phyloP scores from a whole-genome alignment of 2,329 filamentous ascomycete genomes.

The Fusarium xyrophilum region DNA sequence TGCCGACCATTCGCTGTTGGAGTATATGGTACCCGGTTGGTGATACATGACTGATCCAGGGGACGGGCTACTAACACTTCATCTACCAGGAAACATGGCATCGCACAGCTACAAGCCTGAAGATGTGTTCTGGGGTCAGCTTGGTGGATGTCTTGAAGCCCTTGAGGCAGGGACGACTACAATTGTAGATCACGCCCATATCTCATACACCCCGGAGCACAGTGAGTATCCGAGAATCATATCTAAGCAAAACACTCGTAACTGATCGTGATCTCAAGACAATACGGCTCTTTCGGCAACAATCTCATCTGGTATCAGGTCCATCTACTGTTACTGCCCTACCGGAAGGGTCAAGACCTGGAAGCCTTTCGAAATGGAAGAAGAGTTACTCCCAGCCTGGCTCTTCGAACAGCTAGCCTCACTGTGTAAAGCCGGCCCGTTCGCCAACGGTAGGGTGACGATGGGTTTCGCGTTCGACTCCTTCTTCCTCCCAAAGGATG shows the following conservation, averaged over 20 bases:
- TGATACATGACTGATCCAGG: rapidly evolving
- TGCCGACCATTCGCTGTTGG: not conserved
- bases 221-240: too few relatives aligned
- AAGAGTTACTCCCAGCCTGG: not conserved
- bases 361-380: slow-evolving; percentile 1
- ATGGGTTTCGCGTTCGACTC: slow-evolving; percentile 19
- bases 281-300: slow-evolving; percentile 1
- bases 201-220: slow-evolving; percentile 3
- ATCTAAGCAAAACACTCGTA: too few relatives aligned
- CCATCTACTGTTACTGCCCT: slow-evolving; percentile 6
- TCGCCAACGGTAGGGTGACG: not conserved
- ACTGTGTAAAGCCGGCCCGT: not conserved
- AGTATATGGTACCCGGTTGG: slow-evolving; percentile 10
- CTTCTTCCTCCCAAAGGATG: slow-evolving; percentile 9
- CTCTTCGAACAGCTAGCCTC: not conserved
- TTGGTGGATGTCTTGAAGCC: slow-evolving; percentile 8
- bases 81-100: not conserved
- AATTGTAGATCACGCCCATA: slow-evolving; percentile 1
- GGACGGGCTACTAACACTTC: rapidly evolving
- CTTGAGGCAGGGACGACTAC: slow-evolving; percentile 8
- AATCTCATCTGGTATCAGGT: slow-evolving; percentile 4
- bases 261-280: not conserved
- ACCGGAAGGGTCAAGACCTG: not conserved
- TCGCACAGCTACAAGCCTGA: not conserved
- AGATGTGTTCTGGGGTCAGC: slow-evolving; percentile 9